phyloP scores from a whole-genome alignment of 805 yeast genomes.

The Monosporozyma siamensis region DNA sequence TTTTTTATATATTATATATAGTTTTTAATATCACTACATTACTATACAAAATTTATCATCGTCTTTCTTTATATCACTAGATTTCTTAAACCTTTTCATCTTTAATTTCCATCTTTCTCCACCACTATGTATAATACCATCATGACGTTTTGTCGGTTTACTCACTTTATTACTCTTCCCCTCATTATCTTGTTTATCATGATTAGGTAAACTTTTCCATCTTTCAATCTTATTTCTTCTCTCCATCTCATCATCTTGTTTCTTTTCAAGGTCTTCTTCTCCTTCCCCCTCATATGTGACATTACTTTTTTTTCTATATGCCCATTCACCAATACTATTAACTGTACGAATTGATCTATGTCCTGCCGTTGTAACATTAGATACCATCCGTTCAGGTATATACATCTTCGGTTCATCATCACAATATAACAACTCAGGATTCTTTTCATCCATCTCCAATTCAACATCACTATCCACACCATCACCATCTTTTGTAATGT shows the following conservation, averaged over 20 bases:
- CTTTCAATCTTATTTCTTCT: constrained; percentile 19
- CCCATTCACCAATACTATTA: constrained; percentile 28
- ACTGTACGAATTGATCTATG: constrained; percentile 25
- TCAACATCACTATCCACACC: constrained; percentile 2
- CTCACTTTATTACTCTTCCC: neutral
- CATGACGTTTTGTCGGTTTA: constrained; percentile 9
- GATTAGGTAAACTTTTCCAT: constrained; percentile 24
- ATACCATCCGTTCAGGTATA: constrained; percentile 17
- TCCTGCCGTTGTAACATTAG: constrained; percentile 20
- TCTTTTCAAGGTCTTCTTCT: too few species aligned
- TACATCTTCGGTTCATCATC: constrained; percentile 15
- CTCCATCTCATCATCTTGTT: constrained; percentile 1
- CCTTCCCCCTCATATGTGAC: too few species aligned
- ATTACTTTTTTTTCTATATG: constrained; percentile 10
- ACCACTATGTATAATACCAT: constrained; percentile 9
- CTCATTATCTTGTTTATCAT: constrained; percentile 3
- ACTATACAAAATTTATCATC: constrained; percentile 12
- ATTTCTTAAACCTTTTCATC: constrained; percentile 15
- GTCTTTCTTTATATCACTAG: neutral
- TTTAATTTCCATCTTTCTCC: constrained; percentile 16
- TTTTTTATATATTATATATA: neutral
- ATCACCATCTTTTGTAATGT: constrained; percentile 2
- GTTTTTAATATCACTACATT: constrained; percentile 7
- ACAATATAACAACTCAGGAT: constrained; percentile 4
- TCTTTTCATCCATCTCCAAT: neutral